Evolutionary conservation across 2,329 filamentous ascomycete genomes (phyloP), one percentile per base, ranked within the genome.

Genomic region (Colletotrichum paranaense): DNA sequence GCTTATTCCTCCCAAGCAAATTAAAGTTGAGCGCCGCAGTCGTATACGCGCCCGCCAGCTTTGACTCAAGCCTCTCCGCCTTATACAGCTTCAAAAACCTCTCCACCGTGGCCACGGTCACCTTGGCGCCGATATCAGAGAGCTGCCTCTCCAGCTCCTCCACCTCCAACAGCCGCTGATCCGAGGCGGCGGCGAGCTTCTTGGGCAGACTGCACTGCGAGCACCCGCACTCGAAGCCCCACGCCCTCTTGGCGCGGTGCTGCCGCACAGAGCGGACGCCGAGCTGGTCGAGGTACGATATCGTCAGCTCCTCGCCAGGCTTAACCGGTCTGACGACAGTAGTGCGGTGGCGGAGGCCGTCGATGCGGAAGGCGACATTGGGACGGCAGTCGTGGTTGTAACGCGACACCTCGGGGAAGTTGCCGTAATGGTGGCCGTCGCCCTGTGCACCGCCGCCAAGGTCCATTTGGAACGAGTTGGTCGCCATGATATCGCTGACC

Each of bases 321-420:
- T 62, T 52, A 65, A 86, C 85, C 56, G 81, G 79, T 0, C 83
- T 79, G 6, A 81, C 77, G 38, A 83, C 84, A 35, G 82, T 80
- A 14, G 84, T 78, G 65, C 81, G 78, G 72, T 86, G 84, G 4
- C 81, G 80, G 24, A 86, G 78, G 3, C 81, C 81, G 42, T 79
- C 75, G 69, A 84, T 84, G 75, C 80, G 81, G 78, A 86, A 86
- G 75, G 83, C 84, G 42, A 82, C 81, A 71, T 86, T 86, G 30
- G 85, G 82, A 2, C 84, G 80, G 73, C 85, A 86, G 77, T 86
- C 84, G 78, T 86, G 85, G 78, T 86, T 86, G 70, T 85, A 77
- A n/a, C 84, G 79, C 16, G 84, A 75, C 12, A 75, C 73, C 24
- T 75, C 74, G 14, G 73, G 73, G 55, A 70, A 75, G 59, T 75